Conservation (phyloP, 805 yeast species). For the Lipomyces anomalus region DNA sequence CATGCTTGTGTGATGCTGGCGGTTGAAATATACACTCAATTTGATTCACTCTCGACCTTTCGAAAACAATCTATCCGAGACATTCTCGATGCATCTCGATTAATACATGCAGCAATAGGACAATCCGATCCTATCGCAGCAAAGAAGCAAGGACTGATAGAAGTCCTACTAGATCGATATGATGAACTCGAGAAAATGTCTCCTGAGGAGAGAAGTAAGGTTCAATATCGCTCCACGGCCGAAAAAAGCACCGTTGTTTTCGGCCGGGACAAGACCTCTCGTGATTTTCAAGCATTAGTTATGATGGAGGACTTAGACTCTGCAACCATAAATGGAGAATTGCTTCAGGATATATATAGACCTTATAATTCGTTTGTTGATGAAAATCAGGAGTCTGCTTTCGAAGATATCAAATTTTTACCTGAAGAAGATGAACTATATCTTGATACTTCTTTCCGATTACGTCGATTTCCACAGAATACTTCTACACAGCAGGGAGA, state of each 20-base stretch:
- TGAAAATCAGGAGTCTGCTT: slow-evolving; percentile 4
- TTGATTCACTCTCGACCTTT: slow-evolving; percentile 15
- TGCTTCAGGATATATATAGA: too few relatives aligned
- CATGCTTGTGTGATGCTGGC: slow-evolving; percentile 23
- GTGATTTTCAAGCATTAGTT: too few relatives aligned
- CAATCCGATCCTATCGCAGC: slow-evolving; percentile 12
- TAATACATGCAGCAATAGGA: slow-evolving; percentile 11
- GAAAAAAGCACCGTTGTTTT: too few relatives aligned
- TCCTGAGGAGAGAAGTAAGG: slow-evolving; percentile 17
- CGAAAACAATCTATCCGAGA: slow-evolving; percentile 18
- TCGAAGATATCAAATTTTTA: slow-evolving; percentile 7
- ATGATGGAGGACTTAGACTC: too few relatives aligned
- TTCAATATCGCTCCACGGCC: too few relatives aligned
- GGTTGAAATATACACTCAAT: slow-evolving; percentile 15
- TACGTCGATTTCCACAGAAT: slow-evolving; percentile 12
- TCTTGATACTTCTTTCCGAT: slow-evolving; percentile 17
- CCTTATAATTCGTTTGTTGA: too few relatives aligned
- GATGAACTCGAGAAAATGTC: slow-evolving; percentile 14
- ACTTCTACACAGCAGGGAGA: slow-evolving; percentile 15
- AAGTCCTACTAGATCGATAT: slow-evolving; percentile 10
- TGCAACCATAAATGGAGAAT: too few relatives aligned
- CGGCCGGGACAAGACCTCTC: too few relatives aligned
- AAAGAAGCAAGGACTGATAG: slow-evolving; percentile 15
- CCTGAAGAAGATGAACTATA: slow-evolving; percentile 23
- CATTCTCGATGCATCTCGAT: slow-evolving; percentile 11